Evolutionary conservation across 2,329 filamentous ascomycete species (phyloP).

Genomic region (Tolypocladium tropicale): DNA sequence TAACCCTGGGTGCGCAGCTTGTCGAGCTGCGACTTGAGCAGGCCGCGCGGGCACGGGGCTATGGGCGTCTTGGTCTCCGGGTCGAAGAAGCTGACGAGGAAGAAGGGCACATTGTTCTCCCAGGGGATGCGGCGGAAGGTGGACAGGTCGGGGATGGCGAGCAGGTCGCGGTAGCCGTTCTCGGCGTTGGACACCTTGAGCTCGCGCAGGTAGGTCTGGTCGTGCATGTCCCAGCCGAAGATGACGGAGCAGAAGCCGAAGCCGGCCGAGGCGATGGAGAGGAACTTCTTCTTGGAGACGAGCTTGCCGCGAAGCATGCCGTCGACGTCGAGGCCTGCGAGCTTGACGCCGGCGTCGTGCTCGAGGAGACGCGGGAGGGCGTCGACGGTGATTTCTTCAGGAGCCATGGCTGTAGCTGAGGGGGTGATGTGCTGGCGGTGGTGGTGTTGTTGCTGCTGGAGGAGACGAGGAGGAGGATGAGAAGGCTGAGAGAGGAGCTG

Average conservation of each 20-base stretch:
- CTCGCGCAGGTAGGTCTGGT: conserved; percentile 78
- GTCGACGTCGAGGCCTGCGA: conserved; percentile 81
- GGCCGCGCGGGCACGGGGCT: conserved; percentile 67
- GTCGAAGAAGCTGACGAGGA: conserved; percentile 74
- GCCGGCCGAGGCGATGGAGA: conserved; percentile 67
- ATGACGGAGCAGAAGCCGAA: conserved; percentile 94
- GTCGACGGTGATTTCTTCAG: conserved; percentile 42
- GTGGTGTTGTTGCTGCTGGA: not conserved
- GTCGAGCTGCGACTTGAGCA: conserved; percentile 57
- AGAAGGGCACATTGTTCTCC: conserved; percentile 81
- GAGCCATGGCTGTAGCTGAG: not conserved
- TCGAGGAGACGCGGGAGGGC: conserved; percentile 57
- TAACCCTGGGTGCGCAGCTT: conserved; percentile 62
- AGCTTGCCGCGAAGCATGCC: conserved; percentile 82
- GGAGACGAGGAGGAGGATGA: not conserved
- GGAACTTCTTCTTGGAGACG: conserved; percentile 86
- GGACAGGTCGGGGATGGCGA: conserved; percentile 69
- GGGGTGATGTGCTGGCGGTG: not conserved
- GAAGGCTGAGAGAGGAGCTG: not conserved
- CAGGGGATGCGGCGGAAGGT: conserved; percentile 80
- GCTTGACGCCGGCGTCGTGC: conserved; percentile 70
- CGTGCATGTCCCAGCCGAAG: conserved; percentile 97
- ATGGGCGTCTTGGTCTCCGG: conserved; percentile 64
- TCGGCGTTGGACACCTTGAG: conserved; percentile 80
- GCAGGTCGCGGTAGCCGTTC: conserved; percentile 79